Conservation (phyloP, 1,284 basidiomycete species). For the Hypsizygus ulmarius region DNA sequence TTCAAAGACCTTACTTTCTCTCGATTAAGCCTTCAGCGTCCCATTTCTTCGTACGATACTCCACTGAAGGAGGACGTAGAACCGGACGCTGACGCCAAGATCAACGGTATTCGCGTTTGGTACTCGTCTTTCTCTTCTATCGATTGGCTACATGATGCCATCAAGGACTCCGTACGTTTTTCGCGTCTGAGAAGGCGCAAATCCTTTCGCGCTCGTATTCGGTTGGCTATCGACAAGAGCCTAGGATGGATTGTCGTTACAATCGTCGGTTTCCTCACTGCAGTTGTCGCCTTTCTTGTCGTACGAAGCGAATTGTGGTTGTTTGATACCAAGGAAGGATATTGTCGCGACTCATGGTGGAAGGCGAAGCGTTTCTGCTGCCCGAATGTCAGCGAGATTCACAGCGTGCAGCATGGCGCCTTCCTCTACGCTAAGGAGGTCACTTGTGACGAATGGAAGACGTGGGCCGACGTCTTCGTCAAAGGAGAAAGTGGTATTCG, state of each 20-base stretch:
- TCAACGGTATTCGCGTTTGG: constrained; percentile 90
- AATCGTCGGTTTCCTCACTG: constrained; percentile 81
- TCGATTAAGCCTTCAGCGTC: constrained; percentile 44
- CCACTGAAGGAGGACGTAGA: constrained; percentile 42
- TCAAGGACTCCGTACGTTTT: constrained; percentile 85
- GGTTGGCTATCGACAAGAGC: constrained; percentile 76
- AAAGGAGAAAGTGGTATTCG: constrained; percentile 25
- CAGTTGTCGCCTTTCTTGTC: constrained; percentile 84
- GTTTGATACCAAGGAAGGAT: constrained; percentile 94
- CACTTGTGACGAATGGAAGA: constrained; percentile 69
- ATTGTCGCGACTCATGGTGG: constrained; percentile 72
- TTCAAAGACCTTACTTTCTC: constrained; percentile 41
- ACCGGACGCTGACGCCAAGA: constrained; percentile 58
- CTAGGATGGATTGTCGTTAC: constrained; percentile 93
- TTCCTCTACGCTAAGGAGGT: constrained; percentile 31
- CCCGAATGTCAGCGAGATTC: constrained; percentile 34
- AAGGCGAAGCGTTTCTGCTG: constrained; percentile 86
- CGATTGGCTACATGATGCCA: constrained; percentile 92
- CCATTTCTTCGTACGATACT: constrained; percentile 74
- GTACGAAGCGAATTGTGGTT: constrained; percentile 86
- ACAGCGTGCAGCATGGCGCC: constrained; percentile 8
- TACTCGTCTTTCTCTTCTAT: constrained; percentile 83
- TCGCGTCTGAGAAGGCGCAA: constrained; percentile 64
- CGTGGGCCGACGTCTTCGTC: constrained; percentile 63
- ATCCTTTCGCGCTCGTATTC: constrained; percentile 69